Conservation (phyloP, 495 filamentous ascomycete genomes). For the Hypoxylon rickii region DNA sequence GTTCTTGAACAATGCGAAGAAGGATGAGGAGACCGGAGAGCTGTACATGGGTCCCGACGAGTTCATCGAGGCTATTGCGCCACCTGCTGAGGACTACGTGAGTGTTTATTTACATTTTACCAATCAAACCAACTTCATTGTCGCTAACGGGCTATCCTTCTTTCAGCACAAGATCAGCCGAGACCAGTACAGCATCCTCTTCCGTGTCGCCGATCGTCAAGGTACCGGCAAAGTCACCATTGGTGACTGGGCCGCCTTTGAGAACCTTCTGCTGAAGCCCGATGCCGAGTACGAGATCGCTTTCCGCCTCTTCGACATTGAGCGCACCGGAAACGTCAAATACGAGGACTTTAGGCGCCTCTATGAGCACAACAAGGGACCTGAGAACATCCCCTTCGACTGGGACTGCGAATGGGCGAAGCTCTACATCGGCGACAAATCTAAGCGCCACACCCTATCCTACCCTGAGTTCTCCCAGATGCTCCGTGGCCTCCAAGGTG, state of each 20-base stretch:
- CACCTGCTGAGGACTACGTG: slow-evolving; percentile 87
- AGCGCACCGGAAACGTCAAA: slow-evolving; percentile 79
- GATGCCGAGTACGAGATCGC: slow-evolving; percentile 99
- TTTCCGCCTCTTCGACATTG: slow-evolving; percentile 90
- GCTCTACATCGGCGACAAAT: slow-evolving; percentile 85
- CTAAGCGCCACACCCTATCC: slow-evolving; percentile 82
- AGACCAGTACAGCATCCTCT: slow-evolving; percentile 91
- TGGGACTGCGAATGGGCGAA: slow-evolving; percentile 98
- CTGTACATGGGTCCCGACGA: slow-evolving; percentile 78
- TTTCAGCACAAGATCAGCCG: slow-evolving; percentile 93
- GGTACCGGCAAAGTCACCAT: slow-evolving; percentile 72
- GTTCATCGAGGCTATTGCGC: slow-evolving; percentile 90
- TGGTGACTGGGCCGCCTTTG: slow-evolving; percentile 87
- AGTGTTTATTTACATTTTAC: slow-evolving; percentile 41
- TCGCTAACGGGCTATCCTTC: slow-evolving; percentile 16
- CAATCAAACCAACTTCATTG: background rate
- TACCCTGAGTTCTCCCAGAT: slow-evolving; percentile 98
- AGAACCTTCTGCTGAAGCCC: slow-evolving; percentile 90
- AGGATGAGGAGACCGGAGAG: slow-evolving; percentile 76
- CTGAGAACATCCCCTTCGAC: slow-evolving; percentile 85
- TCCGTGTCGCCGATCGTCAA: slow-evolving; percentile 81
- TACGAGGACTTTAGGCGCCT: slow-evolving; percentile 82
- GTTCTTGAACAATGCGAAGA: slow-evolving; percentile 77
- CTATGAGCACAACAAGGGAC: slow-evolving; percentile 81
- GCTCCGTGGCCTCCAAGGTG: slow-evolving; percentile 93